phyloP scores from a whole-genome alignment of 352 stramenopile genomes.

The Blastocystis hominis region DNA sequence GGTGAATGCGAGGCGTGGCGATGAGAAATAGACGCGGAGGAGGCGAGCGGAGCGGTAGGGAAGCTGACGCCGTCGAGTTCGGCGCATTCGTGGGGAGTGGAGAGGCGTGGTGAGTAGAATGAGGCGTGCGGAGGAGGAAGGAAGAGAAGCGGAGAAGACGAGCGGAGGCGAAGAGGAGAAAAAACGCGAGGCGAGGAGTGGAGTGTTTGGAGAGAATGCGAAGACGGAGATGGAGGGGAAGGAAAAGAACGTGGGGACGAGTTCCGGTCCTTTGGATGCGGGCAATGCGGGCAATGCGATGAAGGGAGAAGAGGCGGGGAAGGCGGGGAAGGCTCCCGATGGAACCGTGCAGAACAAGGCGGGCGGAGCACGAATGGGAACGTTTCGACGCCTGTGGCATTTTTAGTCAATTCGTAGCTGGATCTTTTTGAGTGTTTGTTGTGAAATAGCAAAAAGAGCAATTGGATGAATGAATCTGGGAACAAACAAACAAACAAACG shows the following conservation, averaged over 20 bases:
- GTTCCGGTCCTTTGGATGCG: background rate
- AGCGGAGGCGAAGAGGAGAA: background rate
- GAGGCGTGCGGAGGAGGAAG: background rate
- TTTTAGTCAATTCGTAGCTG: background rate
- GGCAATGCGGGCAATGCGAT: background rate
- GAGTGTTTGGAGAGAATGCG: too few relatives aligned
- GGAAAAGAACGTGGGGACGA: too few relatives aligned
- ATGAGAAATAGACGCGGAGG: background rate
- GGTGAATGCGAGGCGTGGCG: background rate
- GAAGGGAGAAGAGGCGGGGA: too few relatives aligned
- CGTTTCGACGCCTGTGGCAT: conserved; percentile 32
- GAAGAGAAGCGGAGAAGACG: background rate
- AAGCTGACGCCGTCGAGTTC: background rate
- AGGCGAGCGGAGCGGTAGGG: conserved; percentile 64
- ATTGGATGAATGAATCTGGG: background rate
- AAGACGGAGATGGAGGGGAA: too few relatives aligned
- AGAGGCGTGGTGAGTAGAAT: background rate
- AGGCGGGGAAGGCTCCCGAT: too few relatives aligned
- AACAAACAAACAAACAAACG: too few relatives aligned
- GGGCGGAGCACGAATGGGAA: background rate
- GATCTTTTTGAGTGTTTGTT: background rate
- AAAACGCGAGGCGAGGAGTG: background rate
- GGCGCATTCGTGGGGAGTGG: background rate
- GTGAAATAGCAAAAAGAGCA: background rate
- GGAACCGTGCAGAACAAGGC: too few relatives aligned